phyloP scores from a whole-genome alignment of 2,329 filamentous ascomycete species.

The Curvularia sp. region DNA sequence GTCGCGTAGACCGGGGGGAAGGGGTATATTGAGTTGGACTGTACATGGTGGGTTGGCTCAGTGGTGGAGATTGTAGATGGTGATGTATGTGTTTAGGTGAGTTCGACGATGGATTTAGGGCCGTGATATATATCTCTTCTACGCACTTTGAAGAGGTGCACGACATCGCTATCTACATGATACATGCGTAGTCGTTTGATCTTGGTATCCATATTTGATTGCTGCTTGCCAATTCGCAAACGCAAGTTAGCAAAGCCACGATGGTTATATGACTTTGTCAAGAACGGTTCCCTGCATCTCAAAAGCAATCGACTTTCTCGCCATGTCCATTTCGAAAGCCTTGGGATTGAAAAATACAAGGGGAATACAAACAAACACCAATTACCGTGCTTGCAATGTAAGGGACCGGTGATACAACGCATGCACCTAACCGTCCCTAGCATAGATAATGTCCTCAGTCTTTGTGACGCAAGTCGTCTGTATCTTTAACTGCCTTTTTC shows the following conservation, averaged over 20 bases:
- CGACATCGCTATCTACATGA: background rate
- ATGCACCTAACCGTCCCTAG: background rate
- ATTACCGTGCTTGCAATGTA: background rate
- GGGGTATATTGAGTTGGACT: background rate
- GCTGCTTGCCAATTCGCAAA: background rate
- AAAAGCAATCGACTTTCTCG: too few relatives aligned
- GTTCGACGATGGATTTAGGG: background rate
- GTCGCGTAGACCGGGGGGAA: background rate
- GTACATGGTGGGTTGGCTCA: background rate
- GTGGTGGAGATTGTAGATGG: background rate
- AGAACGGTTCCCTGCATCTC: too few relatives aligned
- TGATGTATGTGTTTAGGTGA: background rate
- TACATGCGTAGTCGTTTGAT: background rate
- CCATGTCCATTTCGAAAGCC: too few relatives aligned
- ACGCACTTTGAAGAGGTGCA: background rate
- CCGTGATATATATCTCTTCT: background rate
- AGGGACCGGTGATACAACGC: background rate
- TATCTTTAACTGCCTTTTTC: too few relatives aligned
- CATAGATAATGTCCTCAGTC: background rate
- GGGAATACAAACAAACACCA: background rate
- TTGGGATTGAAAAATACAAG: background rate
- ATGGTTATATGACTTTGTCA: background rate
- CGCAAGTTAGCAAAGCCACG: background rate
- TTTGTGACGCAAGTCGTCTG: too few relatives aligned
- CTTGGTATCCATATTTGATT: background rate